Percentiles rank a stretch among this genome's conserved stretches.
These are phyloP conservation scores for Pyrenophora teres DNA, from an alignment of 2,329 filamentous ascomycete genomes.

Conservation along the genomic window DNA sequence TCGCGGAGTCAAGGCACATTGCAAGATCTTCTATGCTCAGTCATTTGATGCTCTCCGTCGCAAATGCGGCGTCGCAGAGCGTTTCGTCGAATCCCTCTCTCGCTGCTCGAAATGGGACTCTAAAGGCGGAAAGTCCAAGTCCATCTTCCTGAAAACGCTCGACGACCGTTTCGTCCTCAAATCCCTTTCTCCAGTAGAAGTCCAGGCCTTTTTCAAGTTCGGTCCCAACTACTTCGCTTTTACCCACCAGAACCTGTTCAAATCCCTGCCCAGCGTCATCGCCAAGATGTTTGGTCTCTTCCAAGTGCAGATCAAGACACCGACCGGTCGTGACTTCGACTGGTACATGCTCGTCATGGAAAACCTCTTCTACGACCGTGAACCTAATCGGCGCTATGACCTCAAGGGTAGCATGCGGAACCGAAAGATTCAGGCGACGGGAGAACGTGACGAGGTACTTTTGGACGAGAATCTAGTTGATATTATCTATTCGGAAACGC, in stretches of 20 bases:
- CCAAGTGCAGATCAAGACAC: conserved; percentile 96
- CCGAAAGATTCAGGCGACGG: conserved; percentile 93
- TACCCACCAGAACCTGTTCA: conserved; percentile 95
- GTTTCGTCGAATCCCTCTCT: conserved; percentile 92
- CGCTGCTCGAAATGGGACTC: conserved; percentile 98
- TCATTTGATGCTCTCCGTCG: conserved; percentile 93
- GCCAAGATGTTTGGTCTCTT: conserved; percentile 99
- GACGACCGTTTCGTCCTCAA: conserved; percentile 95
- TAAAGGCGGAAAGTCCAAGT: conserved; percentile 96
- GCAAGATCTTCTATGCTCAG: conserved; percentile 98
- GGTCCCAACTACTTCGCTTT: conserved; percentile 97
- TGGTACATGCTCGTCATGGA: conserved; percentile 95
- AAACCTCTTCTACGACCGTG: conserved; percentile 95
- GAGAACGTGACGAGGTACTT: conserved; percentile 93
- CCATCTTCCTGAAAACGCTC: conserved; percentile 92
- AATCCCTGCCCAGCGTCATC: conserved; percentile 89
- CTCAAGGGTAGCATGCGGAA: conserved; percentile 99
- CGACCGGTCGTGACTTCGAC: conserved; percentile 91
- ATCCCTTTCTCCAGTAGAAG: conserved; percentile 87
- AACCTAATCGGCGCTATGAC: conserved; percentile 80
- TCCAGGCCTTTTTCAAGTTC: conserved; percentile 90
- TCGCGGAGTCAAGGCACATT: conserved; percentile 91
- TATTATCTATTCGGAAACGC: conserved; percentile 91
- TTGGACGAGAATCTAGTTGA: conserved; percentile 99
- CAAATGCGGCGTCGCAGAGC: conserved; percentile 90